Conservation (phyloP, 2,329 filamentous ascomycete species). For the Fusarium xylarioides region DNA sequence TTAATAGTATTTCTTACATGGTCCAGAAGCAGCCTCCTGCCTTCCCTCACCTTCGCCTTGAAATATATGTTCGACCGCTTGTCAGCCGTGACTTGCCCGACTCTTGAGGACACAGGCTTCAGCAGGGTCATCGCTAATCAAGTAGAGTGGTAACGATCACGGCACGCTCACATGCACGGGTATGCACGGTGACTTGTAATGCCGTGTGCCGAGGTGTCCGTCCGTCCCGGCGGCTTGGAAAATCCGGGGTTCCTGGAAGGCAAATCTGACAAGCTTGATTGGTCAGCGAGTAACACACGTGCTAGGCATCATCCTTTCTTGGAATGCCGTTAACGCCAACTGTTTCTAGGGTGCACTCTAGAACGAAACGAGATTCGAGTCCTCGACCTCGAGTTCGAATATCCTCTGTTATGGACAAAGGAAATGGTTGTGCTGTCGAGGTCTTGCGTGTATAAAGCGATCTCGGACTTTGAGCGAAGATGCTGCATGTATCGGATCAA, state of each 20-base stretch:
- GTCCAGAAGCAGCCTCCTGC: too few species aligned
- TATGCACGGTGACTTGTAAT: neutral
- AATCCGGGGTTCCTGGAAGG: conserved; percentile 28
- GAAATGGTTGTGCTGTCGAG: neutral
- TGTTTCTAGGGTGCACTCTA: neutral
- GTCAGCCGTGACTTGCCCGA: too few species aligned
- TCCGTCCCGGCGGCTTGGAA: neutral
- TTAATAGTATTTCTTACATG: too few species aligned
- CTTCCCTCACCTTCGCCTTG: too few species aligned
- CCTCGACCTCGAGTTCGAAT: too few species aligned
- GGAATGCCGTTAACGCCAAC: conserved; percentile 25
- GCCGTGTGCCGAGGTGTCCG: conserved; percentile 6
- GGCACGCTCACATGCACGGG: conserved; percentile 1
- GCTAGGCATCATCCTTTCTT: neutral
- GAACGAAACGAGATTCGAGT: neutral
- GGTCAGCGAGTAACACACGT: conserved; percentile 2
- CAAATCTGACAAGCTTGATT: conserved; percentile 12
- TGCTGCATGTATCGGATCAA: neutral
- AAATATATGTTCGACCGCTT: too few species aligned
- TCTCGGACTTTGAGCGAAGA: neutral
- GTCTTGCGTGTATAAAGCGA: neutral
- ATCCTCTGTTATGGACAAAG: too few species aligned
- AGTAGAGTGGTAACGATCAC: neutral
- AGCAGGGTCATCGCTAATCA: too few species aligned
- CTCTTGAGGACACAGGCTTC: too few species aligned